phyloP scores from a whole-genome alignment of 371 early-diverging fungal genomes.

The Parasitella parasitica region DNA sequence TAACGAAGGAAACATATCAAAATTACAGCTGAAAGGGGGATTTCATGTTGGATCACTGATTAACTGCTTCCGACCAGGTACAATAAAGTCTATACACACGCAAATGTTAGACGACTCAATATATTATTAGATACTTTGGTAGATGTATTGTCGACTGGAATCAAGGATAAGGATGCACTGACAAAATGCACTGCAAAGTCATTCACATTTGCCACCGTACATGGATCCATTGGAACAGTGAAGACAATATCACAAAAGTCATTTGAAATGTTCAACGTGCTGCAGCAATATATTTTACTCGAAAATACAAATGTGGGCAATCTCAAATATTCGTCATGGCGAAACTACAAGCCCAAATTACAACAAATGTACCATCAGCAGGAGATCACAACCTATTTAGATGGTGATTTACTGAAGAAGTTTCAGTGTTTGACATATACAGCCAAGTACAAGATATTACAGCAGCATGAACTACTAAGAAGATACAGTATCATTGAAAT shows the following conservation, averaged over 20 bases:
- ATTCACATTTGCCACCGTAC: constrained; percentile 74
- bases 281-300: constrained; percentile 66
- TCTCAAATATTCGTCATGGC: constrained; percentile 64
- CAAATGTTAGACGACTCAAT: neutral
- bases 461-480: constrained; percentile 11
- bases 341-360: constrained; percentile 46
- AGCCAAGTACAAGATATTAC: constrained; percentile 52
- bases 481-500: neutral
- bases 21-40: constrained; percentile 62
- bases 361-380: constrained; percentile 31
- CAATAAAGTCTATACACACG: neutral
- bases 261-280: constrained; percentile 55
- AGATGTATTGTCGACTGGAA: constrained; percentile 34
- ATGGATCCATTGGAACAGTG: constrained; percentile 80
- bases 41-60: constrained; percentile 84
- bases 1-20: constrained; percentile 30
- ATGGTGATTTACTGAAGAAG: constrained; percentile 87
- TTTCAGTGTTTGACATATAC: constrained; percentile 62
- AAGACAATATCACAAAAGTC: constrained; percentile 60
- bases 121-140: constrained; percentile 1
- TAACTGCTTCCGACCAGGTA: constrained; percentile 64
- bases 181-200: constrained; percentile 36
- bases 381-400: constrained; percentile 61
- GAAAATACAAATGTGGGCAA: constrained; percentile 59
- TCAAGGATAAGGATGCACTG: constrained; percentile 46